A percentile compares a stretch with the other conserved stretches of the same genome.
Conservation (phyloP, 2,329 filamentous ascomycete genomes). For the Hymenoscyphus repandus region DNA sequence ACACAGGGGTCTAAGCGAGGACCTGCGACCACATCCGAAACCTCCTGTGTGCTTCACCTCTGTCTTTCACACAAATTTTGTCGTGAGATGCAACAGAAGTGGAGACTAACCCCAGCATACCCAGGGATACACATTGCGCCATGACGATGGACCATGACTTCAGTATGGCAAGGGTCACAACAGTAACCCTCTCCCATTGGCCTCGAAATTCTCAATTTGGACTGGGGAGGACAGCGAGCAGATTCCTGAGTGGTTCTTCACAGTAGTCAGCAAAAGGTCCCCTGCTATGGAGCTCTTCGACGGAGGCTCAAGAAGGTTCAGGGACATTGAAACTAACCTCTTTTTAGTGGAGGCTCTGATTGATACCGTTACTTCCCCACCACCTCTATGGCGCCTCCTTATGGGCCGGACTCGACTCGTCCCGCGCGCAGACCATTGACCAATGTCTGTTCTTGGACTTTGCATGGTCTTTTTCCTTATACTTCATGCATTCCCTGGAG, state of each 20-base stretch:
- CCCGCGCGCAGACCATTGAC: slow-evolving; percentile 25
- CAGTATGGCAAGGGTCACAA: slow-evolving; percentile 5
- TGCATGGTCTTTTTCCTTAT: slow-evolving; percentile 27
- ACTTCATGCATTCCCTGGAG: slow-evolving; percentile 29
- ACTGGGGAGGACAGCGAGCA: background rate
- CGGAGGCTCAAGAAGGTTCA: too few relatives aligned
- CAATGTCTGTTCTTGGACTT: slow-evolving; percentile 13
- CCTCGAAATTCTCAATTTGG: background rate
- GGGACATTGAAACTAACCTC: too few relatives aligned
- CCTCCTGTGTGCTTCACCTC: slow-evolving; percentile 23
- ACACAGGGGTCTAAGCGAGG: slow-evolving; percentile 25
- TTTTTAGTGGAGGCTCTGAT: slow-evolving; percentile 12
- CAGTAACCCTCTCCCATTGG: too few relatives aligned
- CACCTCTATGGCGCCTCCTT: slow-evolving; percentile 13
- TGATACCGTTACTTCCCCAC: slow-evolving; percentile 15
- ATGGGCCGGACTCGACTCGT: slow-evolving; percentile 19
- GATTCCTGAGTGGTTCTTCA: background rate
- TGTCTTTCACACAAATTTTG: slow-evolving; percentile 22
- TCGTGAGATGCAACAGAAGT: slow-evolving; percentile 11
- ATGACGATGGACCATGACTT: slow-evolving; percentile 8
- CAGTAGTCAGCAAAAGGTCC: background rate
- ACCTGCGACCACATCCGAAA: slow-evolving; percentile 29
- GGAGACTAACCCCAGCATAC: slow-evolving; percentile 6
- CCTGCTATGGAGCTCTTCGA: background rate
- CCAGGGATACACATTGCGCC: slow-evolving; percentile 9